Percentiles rank a stretch among this genome's conserved stretches.
Conservation (phyloP, 225 moss, liverwort and hornwort species). For the Bryoerythrophyllum caledonicum region DNA sequence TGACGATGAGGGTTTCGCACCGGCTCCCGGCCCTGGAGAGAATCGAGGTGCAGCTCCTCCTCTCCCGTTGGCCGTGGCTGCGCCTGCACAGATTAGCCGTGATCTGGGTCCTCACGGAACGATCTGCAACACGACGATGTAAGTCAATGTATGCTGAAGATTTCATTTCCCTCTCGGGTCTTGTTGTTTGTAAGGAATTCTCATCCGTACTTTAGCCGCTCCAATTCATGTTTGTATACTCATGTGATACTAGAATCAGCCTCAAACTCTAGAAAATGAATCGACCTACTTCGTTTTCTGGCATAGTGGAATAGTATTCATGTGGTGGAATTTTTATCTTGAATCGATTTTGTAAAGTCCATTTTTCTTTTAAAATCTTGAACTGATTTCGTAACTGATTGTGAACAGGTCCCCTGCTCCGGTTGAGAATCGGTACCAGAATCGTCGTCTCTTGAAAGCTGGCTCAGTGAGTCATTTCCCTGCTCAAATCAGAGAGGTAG, state of each 20-base stretch:
- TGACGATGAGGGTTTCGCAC: neutral
- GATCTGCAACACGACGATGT: constrained; percentile 45
- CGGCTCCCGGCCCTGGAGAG: constrained; percentile 21
- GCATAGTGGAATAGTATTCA: too few relatives aligned
- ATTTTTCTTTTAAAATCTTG: too few relatives aligned
- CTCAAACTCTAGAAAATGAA: too few relatives aligned
- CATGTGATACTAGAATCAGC: too few relatives aligned
- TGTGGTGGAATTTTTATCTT: neutral
- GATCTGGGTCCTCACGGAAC: constrained; percentile 17
- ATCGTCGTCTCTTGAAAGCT: constrained; percentile 35
- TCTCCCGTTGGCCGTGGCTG: neutral
- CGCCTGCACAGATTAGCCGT: neutral
- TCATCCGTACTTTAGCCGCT: too few relatives aligned
- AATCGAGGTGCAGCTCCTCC: constrained; percentile 7
- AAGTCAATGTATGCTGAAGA: neutral
- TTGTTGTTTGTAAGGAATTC: neutral
- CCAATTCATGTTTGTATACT: too few relatives aligned
- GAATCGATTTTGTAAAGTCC: too few relatives aligned
- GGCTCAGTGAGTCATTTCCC: too few relatives aligned
- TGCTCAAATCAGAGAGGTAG: too few relatives aligned
- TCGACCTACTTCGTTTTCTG: too few relatives aligned
- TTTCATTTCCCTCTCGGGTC: neutral
- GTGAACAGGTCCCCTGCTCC: too few relatives aligned
- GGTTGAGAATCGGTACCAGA: constrained; percentile 18
- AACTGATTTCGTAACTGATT: too few relatives aligned